Percentiles rank a stretch among this genome's conserved stretches.
phyloP scores from a whole-genome alignment of 2,329 filamentous ascomycete species.

The Venturia pyrina region DNA sequence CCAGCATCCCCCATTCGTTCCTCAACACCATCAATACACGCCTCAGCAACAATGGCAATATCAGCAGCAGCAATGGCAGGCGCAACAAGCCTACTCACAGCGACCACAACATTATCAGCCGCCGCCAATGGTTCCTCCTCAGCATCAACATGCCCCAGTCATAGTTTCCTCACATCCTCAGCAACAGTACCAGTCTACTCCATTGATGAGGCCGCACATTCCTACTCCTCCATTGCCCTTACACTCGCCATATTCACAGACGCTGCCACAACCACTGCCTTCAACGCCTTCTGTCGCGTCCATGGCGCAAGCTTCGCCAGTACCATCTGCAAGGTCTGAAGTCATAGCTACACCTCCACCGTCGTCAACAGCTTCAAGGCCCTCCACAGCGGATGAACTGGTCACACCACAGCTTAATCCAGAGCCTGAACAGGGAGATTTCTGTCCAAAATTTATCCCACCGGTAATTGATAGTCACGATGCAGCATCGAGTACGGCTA shows the following conservation, averaged over 20 bases:
- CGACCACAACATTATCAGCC: slow-evolving; percentile 16
- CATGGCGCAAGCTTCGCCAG: slow-evolving; percentile 19
- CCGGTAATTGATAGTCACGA: neutral
- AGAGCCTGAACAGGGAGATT: neutral
- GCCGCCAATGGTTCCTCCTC: slow-evolving; percentile 18
- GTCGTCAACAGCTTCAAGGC: slow-evolving; percentile 23
- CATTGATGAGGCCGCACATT: slow-evolving; percentile 23
- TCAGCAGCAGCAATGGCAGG: slow-evolving; percentile 28
- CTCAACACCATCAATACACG: slow-evolving; percentile 27
- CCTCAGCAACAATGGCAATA: slow-evolving; percentile 27
- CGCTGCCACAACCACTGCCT: slow-evolving; percentile 16
- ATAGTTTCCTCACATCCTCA: slow-evolving; percentile 36
- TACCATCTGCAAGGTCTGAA: slow-evolving; percentile 13
- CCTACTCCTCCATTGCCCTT: slow-evolving; percentile 16
- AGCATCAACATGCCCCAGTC: slow-evolving; percentile 27
- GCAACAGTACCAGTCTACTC: slow-evolving; percentile 27
- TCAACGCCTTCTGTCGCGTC: slow-evolving; percentile 27
- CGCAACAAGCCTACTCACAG: slow-evolving; percentile 18
- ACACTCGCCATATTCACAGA: slow-evolving; percentile 13
- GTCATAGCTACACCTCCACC: slow-evolving; percentile 20
- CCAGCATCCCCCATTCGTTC: slow-evolving; percentile 21
- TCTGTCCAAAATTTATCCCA: neutral
- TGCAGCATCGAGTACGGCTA: neutral
- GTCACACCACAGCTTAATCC: neutral
- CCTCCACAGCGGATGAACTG: slow-evolving; percentile 15